These are phyloP conservation scores for Sporothrix mexicana DNA, from an alignment of 2,329 filamentous ascomycete genomes.

Conservation along the genomic window DNA sequence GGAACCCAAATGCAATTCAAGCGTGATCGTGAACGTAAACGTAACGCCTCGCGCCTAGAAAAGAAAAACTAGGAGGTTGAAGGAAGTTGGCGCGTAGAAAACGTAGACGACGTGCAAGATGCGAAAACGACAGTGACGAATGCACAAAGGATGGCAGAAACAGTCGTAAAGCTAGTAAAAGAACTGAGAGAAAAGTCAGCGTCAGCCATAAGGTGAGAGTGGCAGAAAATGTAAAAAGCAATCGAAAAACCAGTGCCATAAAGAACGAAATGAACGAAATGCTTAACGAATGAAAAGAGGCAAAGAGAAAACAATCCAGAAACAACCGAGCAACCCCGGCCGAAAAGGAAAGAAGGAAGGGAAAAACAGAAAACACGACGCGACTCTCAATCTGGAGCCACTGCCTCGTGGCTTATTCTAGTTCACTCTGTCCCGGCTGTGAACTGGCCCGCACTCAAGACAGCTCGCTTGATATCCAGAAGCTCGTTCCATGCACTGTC, in stretches of 20 bases:
- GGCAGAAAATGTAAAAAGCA: slow-evolving; percentile 15
- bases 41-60: slow-evolving; percentile 32
- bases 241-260: neutral
- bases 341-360: neutral
- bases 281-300: neutral
- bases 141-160: slow-evolving; percentile 24
- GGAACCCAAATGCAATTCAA: slow-evolving; percentile 28
- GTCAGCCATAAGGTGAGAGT: neutral
- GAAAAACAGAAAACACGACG: neutral
- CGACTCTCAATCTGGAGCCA: neutral
- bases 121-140: slow-evolving; percentile 30
- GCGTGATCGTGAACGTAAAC: slow-evolving; percentile 30
- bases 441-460: neutral
- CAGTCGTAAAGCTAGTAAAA: slow-evolving; percentile 22
- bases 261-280: neutral
- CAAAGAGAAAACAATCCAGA: neutral
- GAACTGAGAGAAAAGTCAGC: slow-evolving; percentile 14
- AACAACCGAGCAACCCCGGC: too few relatives aligned
- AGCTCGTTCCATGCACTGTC: neutral
- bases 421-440: neutral
- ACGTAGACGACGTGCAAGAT: slow-evolving; percentile 25
- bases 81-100: slow-evolving; percentile 19
- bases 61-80: slow-evolving; percentile 15
- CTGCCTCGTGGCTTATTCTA: neutral
- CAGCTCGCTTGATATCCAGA: slow-evolving; percentile 15